phyloP scores from a whole-genome alignment of 352 stramenopile genomes.

The Phytophthora tubulina region DNA sequence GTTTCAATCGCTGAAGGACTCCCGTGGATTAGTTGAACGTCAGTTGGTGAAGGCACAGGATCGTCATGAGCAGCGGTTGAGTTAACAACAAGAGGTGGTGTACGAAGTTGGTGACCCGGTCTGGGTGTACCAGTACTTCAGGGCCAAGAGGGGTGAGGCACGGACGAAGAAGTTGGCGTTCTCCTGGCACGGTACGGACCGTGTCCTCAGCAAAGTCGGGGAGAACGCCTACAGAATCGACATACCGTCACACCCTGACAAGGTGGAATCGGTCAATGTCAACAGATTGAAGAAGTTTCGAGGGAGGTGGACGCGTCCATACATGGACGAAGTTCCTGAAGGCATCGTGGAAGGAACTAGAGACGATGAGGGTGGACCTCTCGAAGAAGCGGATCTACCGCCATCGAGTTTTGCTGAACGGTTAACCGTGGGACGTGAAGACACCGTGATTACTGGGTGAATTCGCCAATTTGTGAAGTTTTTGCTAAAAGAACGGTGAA shows the following conservation, averaged over 20 bases:
- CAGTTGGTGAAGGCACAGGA: no score
- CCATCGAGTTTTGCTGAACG: background rate
- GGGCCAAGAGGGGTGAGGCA: no score
- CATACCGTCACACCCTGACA: background rate
- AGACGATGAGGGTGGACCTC: no score
- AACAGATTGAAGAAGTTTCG: background rate
- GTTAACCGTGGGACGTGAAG: background rate
- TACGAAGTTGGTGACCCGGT: no score
- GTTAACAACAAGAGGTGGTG: no score
- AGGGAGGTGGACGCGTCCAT: no score
- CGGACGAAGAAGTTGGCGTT: background rate
- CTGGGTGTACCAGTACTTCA: no score
- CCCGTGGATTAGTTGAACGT: no score
- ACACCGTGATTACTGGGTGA: background rate
- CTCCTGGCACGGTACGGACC: slow-evolving; percentile 4
- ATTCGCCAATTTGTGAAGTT: background rate
- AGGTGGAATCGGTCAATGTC: background rate
- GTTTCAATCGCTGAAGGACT: no score
- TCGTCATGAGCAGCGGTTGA: no score
- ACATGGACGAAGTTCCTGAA: no score
- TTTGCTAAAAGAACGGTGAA: background rate
- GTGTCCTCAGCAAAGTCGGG: background rate
- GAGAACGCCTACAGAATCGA: background rate
- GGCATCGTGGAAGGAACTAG: no score
- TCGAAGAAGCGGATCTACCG: background rate